Evolutionary conservation across 2,329 filamentous ascomycete species (phyloP), one percentile per base, ranked within the genome.

Genomic region (Fusarium continuum): DNA sequence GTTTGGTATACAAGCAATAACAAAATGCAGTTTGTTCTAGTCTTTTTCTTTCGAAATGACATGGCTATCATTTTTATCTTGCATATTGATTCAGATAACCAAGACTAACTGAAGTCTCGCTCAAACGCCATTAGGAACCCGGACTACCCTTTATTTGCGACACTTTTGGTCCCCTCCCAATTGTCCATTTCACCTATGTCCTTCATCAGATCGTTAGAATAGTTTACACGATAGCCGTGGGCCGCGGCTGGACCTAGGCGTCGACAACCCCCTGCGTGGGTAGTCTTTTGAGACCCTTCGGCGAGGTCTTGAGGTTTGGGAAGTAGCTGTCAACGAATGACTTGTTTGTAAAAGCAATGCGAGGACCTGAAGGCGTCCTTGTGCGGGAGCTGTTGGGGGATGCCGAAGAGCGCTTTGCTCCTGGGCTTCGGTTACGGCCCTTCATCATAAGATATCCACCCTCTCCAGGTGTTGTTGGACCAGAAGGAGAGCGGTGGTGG

Each of bases 301-400:
- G 71, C 3, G 73, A 73, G 26, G 69, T 67, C 36, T 71, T 65
- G 6, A 75, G 54, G 5, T 73, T 60, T 6, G 79, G 74, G 31
- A 82, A 83, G 61, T 83, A 83, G 28, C 76, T 75, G 20, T 81
- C 77, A 9, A 75, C 64, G 32, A 69, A 64, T 14, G 64, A 58
- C 44, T 68, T 65, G 26, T 67, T 67, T 6, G 68, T 60, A 40
- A 72, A 72, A 44, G 49, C 76, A 64, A 75, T 59, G 4, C 78
- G 73, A 29, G 75, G 72, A 1, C 70, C 72, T 3, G 82, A 81
- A 4, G 83, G 80, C 4, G 82, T 85, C 56, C 83, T 78, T 2
- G 78, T 75, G 43, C 80, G 77, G 2, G 80, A 82, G 51, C 78
- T 82, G 61, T 83, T 85, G 5, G 81, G 79, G 4, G 80, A 67